Evolutionary conservation across 2,329 filamentous ascomycete genomes (phyloP), one percentile per base, ranked within the genome.

Genomic region (Malbranchea cinnamomea): DNA sequence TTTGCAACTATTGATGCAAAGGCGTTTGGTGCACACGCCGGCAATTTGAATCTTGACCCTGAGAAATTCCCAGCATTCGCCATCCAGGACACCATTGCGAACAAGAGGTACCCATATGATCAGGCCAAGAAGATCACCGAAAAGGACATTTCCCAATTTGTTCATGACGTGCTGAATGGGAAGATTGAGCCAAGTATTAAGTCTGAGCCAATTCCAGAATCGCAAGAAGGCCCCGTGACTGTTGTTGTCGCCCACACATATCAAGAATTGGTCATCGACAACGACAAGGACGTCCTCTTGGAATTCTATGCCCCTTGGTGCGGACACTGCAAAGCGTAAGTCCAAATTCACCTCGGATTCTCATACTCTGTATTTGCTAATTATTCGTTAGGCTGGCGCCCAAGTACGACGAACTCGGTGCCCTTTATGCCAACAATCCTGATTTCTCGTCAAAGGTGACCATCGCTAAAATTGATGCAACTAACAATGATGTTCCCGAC

Each of bases 1-100:
- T 91, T 98, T 56, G 89, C 85, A 42, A 94, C 84, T 50, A 95
- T 98, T 48, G 89, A 98, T 53, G 85, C 89, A 44, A 82, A 81
- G 67, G 60, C 79, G 37, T 98, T 91, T 53, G 89, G 89, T 54
- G 84, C 87, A 45, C 89, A 98, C 63, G 85, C 83, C 45, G 74
- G 72, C 49, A 98, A 98, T 74, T 73, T 98, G 45, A 98, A 98
- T 74, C 80, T 98, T 40, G 83, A 92, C 63, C 71, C 80, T 38
- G 80, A 87, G 66, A 79, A 83, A 60, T 98, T 91, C 77, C 89
- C 89, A 38, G 78, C 87, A 37, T 98, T 98, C 60, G 89, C 85
- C 51, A 95, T 98, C 57, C 89, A 98, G 65, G 82, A 94, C 55
- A 83, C 77, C 32, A 68, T 70, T 56, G 93, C 92, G 73, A 94